These are phyloP conservation scores for Plasmodiophora brassicae DNA, from an alignment of 208 protist genomes.

Conservation along the genomic window DNA sequence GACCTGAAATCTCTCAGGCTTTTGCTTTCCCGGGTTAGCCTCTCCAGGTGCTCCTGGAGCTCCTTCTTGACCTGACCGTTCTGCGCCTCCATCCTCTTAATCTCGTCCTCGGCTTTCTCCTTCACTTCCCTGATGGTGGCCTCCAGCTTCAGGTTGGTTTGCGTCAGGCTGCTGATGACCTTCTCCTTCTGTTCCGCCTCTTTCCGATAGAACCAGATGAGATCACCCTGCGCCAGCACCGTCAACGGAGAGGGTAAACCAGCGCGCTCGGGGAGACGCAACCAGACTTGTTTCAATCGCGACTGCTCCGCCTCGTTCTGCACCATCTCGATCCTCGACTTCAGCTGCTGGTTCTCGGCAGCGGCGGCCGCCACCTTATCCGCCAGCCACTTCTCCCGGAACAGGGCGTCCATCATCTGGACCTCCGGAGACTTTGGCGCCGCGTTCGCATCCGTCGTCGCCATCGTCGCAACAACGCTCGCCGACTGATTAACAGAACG, in stretches of 20 bases:
- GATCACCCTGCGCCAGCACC: background rate
- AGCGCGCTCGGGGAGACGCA: background rate
- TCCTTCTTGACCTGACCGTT: background rate
- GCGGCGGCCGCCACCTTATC: constrained; percentile 2
- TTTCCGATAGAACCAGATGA: constrained; percentile 12
- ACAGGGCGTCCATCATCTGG: background rate
- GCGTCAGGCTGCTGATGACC: background rate
- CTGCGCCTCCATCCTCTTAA: constrained; percentile 16
- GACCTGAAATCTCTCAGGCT: constrained; percentile 13
- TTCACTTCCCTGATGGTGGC: background rate
- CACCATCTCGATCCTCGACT: background rate
- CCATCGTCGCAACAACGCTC: no score
- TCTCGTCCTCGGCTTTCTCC: background rate
- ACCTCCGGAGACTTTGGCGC: background rate
- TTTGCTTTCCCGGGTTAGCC: background rate
- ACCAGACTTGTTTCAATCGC: background rate
- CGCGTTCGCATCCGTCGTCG: no score
- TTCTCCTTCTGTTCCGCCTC: constrained; percentile 9
- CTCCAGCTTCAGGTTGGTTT: constrained; percentile 16
- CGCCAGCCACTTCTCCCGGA: background rate
- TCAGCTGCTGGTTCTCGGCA: background rate
- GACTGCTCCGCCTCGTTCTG: background rate
- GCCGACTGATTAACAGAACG: no score
- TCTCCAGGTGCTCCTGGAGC: constrained; percentile 21
- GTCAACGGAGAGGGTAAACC: background rate